These are phyloP conservation scores for Scheffersomyces cryptocercus DNA, from an alignment of 1,139 yeast species.

Conservation along the genomic window DNA sequence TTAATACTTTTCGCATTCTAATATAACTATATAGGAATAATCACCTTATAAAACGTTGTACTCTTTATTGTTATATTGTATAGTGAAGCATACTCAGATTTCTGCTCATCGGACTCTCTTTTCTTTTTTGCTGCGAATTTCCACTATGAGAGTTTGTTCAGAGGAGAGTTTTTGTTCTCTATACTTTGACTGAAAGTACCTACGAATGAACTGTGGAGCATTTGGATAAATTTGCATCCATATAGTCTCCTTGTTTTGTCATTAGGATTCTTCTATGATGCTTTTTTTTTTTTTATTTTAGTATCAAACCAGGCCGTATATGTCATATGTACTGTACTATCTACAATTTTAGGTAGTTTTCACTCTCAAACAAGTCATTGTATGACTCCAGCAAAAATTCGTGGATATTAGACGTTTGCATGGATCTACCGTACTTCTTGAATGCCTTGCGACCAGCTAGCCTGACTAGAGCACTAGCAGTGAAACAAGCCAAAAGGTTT, in stretches of 20 bases:
- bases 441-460: constrained; percentile 68
- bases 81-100: too few relatives aligned
- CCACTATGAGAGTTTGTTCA: neutral
- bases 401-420: constrained; percentile 85
- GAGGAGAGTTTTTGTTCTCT: too few relatives aligned
- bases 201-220: too few relatives aligned
- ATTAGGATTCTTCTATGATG: neutral
- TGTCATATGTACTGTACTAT: neutral
- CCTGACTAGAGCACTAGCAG: constrained; percentile 71
- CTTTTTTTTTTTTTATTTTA: too few relatives aligned
- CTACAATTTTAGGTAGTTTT: constrained; percentile 7
- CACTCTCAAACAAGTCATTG: constrained; percentile 45
- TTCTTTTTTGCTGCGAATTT: too few relatives aligned
- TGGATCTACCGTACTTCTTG: constrained; percentile 64
- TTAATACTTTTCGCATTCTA: too few relatives aligned
- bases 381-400: constrained; percentile 66
- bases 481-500: constrained; percentile 65
- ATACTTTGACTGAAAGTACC: too few relatives aligned
- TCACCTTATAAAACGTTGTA: too few relatives aligned
- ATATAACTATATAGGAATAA: too few relatives aligned
- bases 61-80: too few relatives aligned
- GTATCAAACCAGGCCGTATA: neutral
- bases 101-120: too few relatives aligned
- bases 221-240: too few relatives aligned
- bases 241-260: neutral